Evolutionary conservation across 2,329 filamentous ascomycete species (phyloP), one percentile per base, ranked within the genome.

Genomic region (Eurotiales sp.): DNA sequence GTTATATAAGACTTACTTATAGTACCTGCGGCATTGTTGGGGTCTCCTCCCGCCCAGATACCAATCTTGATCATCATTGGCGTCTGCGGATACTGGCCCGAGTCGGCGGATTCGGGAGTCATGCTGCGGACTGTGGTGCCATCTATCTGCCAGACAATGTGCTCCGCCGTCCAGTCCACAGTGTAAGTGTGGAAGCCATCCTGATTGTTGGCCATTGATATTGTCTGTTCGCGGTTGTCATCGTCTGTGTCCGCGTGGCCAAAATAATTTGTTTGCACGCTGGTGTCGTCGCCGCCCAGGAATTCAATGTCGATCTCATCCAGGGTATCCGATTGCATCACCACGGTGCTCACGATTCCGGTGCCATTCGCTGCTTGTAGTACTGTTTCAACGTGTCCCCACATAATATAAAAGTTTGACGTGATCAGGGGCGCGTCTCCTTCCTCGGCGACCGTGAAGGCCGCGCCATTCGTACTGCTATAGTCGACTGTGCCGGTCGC

Each of bases 361-460:
- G 82, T 84, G 7, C 93, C 93, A 0, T 90, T 86, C 8, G 93
- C 90, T 22, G 89, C 84, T 72, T 92, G 91, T 76, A 96, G 80
- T 27, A 83, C 85, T 59, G 91, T 82, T 58, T 95, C 87, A 64
- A 96, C 88, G 57, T 86, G 87, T 59, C 93, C 93, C 68, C 96
- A 99, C 93, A 99, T 97, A 75, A 99, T 96, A 78, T 96, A 97
- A 82, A 95, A 97, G 63, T 93, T 83, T 55, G 90, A 95, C 58
- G 81, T 80, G 55, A 99, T 82, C 68, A 92, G 87, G 0, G 93
- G 93, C 3, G 90, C 82, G 65, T 99, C 89, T 52, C 92, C 91
- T 46, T 84, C 78, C 64, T 84, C 75, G 47, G 82, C 72, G 47
- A 99, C 85, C 22, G 88, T 90, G 68, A 99, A 95, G 14, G 81